These are phyloP conservation scores for Proliferodiscus dingleyae DNA, from an alignment of 2,329 filamentous ascomycete species.

Conservation along the genomic window DNA sequence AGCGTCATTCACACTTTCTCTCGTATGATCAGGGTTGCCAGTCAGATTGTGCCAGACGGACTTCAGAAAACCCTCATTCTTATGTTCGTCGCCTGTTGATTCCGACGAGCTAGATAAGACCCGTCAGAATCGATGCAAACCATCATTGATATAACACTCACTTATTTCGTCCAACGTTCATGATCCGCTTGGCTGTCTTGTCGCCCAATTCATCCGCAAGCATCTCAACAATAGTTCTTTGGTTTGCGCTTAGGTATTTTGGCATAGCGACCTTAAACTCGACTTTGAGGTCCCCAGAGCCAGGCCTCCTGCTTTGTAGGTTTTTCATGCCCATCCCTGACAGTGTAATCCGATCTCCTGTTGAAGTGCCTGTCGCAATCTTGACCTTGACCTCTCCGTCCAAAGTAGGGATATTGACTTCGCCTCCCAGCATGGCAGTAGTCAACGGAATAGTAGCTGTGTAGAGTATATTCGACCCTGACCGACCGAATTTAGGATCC, in stretches of 20 bases:
- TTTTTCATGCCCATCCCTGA: conserved; percentile 92
- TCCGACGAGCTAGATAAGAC: conserved; percentile 6
- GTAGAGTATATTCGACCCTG: conserved; percentile 86
- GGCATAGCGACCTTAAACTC: conserved; percentile 96
- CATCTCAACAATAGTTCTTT: conserved; percentile 90
- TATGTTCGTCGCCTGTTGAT: conserved; percentile 46
- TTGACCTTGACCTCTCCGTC: conserved; percentile 88
- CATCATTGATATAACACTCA: conserved; percentile 36
- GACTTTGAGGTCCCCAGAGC: conserved; percentile 78
- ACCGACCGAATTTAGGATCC: conserved; percentile 83
- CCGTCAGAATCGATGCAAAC: conserved; percentile 6
- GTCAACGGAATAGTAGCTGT: conserved; percentile 88
- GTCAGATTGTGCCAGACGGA: conserved; percentile 89
- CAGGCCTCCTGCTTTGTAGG: conserved; percentile 61
- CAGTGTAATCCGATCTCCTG: conserved; percentile 86
- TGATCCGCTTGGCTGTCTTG: conserved; percentile 83
- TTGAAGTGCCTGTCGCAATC: conserved; percentile 84
- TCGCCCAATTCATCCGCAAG: conserved; percentile 94
- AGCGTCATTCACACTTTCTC: conserved; percentile 9
- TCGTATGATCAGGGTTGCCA: conserved; percentile 47
- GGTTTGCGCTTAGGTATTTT: conserved; percentile 86
- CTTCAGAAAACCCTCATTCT: conserved; percentile 86
- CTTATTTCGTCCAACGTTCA: conserved; percentile 65
- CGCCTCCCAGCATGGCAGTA: conserved; percentile 86
- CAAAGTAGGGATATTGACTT: conserved; percentile 83